Base-by-base conservation (phyloP, 2,329 filamentous ascomycete genomes). In the Xenoacremonium recifei region DNA sequence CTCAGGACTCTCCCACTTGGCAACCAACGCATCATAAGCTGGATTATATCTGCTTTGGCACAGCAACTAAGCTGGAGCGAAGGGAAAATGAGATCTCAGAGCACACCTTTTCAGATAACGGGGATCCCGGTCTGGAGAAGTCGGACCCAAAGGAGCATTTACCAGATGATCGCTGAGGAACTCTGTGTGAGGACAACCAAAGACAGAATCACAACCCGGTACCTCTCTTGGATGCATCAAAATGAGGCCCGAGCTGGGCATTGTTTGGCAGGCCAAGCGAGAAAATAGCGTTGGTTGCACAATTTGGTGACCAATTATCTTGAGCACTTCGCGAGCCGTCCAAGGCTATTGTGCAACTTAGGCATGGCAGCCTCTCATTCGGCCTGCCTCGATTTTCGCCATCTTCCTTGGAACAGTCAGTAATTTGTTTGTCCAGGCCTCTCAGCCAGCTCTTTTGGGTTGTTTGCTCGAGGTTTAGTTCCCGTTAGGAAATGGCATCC, bases 241-340 rank as follows among this genome's bases (percentile, higher is more conserved):
- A 23, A n/a, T n/a, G 25, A 32, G 17, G 35, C 21, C 43, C 19
- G 19, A 13, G 27, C 41, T 30, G 41, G 41, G 29, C 36, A 47
- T 53, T 57, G 53, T 50, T 51, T 55, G 53, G 51, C 40, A 53
- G 44, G 18, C 41, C 48, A 56, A 58, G 54, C 54, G 54, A 57
- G 43, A 29, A 45, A 33, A 44, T 29, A 39, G 33, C 41, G 34
- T 40, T 52, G 52, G 33, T 49, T 23, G 33, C 35, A 35, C 45
- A 47, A 41, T 39, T 25, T 34, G 44, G 43, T 48, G 51, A 44
- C 54, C 54, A 56, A 54, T 54, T 15, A 31, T 35, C 35, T 34
- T 11, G 15, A 20, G 5, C 25, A 34, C 39, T 56, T 57, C 44
- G 47, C 53, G 42, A 56, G 36, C 34, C 36, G 35, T 29, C 47